phyloP scores from a whole-genome alignment of 2,329 filamentous ascomycete genomes.

The Pseudogymnoascus sp. region DNA sequence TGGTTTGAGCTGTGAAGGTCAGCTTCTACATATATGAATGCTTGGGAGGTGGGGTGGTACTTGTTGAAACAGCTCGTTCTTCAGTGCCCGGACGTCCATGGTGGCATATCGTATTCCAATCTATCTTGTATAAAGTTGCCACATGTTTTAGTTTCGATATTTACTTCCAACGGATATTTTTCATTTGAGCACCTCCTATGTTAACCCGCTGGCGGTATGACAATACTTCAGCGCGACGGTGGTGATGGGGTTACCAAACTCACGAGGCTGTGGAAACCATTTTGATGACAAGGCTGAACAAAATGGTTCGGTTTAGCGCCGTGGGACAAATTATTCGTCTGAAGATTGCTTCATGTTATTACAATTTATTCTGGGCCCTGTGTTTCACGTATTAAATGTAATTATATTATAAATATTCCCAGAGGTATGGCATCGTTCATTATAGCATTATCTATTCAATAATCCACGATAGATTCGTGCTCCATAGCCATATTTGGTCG shows the following conservation, averaged over 20 bases:
- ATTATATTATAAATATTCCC: neutral
- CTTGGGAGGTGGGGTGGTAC: neutral
- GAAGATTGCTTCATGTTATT: neutral
- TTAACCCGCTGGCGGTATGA: neutral
- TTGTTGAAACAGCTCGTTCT: slow-evolving; percentile 11
- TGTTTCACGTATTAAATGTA: neutral
- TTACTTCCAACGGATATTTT: slow-evolving; percentile 48
- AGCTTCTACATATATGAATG: neutral
- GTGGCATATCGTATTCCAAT: slow-evolving; percentile 39
- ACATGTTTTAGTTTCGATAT: slow-evolving; percentile 71
- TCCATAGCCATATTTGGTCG: neutral
- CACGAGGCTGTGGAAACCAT: neutral
- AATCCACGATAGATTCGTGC: neutral
- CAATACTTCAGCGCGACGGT: neutral
- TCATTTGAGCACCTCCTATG: neutral
- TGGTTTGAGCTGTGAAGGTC: slow-evolving; percentile 48
- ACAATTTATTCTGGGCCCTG: neutral
- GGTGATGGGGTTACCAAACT: neutral
- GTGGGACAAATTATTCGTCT: neutral
- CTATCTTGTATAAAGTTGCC: slow-evolving; percentile 80
- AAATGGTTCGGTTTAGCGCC: neutral
- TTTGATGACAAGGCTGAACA: neutral
- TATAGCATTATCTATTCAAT: neutral
- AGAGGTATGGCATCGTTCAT: neutral
- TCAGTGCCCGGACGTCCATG: slow-evolving; percentile 7